Base-by-base conservation (phyloP, 208 protist genomes). In the Hexamita inflata region DNA sequence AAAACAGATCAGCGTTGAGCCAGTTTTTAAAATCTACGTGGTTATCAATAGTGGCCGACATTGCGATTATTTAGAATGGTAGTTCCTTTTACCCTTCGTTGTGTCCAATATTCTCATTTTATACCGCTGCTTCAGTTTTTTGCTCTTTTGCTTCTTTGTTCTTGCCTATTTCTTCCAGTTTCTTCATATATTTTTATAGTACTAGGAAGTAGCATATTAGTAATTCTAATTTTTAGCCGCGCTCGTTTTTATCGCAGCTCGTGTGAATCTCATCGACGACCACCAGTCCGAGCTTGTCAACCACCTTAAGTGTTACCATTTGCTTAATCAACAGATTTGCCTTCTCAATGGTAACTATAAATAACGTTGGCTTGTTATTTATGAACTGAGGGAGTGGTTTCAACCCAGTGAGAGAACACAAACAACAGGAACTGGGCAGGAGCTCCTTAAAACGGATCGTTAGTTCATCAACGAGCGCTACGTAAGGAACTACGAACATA, bases 381-480 rank as follows among this genome's bases (percentile, higher is more conserved):
- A 30, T 38, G 60, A 66, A 15, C 34, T 30, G 60, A 38, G 60
- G 60, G 24, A 66, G 24, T 66, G 15, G 60, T 30, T 66, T 66
- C 60, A 66, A 38, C 60, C 60, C 60, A 66, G 60, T 66, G 34
- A 66, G 15, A 15, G 24, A 15, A 34, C 15, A 15, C 30, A 66
- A 15, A 24, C 60, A 15, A 38, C 60, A 66, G 19, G 24, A 15
- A 15, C 24, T 15, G 19, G 60, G 60, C 15, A 38, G 13, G 29
- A 66, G 15, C 13, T n/a, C 60, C 34, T 34, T n/a, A 15, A 66
- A 19, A 24, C 34, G 15, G 15, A 15, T 34, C 15, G 34, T 30
- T 38, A 66, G 60, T 30, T 66, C 60, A 66, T 66, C 60, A 40
- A 30, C 60, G 15, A 66, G 34, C 30, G 60, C 60, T 38, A 66